Percentiles rank a stretch among this genome's conserved stretches.
These are phyloP conservation scores for Acephala macrosclerotiorum DNA, from an alignment of 2,329 filamentous ascomycete species.

Conservation along the genomic window DNA sequence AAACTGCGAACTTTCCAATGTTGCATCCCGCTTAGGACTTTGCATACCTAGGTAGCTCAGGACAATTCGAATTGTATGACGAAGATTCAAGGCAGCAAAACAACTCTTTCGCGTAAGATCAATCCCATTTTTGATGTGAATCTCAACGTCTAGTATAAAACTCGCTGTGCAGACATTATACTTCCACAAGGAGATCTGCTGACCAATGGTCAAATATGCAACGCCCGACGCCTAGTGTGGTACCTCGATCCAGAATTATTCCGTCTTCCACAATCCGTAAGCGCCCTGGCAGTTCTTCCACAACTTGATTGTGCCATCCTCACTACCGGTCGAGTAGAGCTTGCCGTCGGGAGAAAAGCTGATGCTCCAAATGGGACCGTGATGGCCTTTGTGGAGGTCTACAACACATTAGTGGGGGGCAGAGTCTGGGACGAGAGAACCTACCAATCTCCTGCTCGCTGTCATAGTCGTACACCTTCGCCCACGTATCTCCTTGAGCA, in stretches of 20 bases:
- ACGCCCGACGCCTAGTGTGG: conserved; percentile 12
- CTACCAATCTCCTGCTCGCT: conserved; percentile 78
- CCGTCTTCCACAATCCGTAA: conserved; percentile 64
- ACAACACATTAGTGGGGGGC: no score
- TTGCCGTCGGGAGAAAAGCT: conserved; percentile 95
- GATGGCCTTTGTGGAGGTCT: conserved; percentile 96
- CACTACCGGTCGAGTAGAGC: conserved; percentile 93
- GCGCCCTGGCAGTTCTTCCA: conserved; percentile 75
- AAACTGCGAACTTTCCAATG: not conserved
- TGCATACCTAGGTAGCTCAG: no score
- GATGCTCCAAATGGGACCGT: conserved; percentile 96
- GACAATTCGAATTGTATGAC: not conserved
- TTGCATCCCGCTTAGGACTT: not conserved
- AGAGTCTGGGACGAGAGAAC: no score
- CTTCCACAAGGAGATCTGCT: not conserved
- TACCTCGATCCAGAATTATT: conserved; percentile 20
- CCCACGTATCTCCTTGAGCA: conserved; percentile 93
- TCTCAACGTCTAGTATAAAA: conserved; percentile 23
- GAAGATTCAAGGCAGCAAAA: not conserved
- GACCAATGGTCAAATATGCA: not conserved
- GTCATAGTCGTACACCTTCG: conserved; percentile 91
- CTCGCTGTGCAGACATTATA: conserved; percentile 1
- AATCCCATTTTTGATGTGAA: conserved; percentile 21
- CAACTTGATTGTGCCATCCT: conserved; percentile 97
- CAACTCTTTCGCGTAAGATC: not conserved